phyloP scores from a whole-genome alignment of 2,329 filamentous ascomycete species.

The Colletotrichum ledebouriae region DNA sequence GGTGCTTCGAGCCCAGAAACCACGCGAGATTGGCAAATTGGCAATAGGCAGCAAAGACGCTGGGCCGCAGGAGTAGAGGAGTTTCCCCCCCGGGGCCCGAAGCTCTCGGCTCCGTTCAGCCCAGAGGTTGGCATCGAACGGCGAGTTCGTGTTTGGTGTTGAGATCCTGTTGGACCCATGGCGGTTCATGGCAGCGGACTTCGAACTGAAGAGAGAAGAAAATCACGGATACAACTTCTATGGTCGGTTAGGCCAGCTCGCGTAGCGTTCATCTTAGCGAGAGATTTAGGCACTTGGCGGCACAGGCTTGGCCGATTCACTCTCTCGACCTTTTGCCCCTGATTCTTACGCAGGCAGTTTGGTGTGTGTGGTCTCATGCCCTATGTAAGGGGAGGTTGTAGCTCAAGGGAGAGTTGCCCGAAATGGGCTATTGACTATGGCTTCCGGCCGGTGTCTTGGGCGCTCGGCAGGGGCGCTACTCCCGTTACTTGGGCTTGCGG shows the following conservation, averaged over 20 bases:
- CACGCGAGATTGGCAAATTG: conserved; percentile 35
- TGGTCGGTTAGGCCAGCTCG: conserved; percentile 5
- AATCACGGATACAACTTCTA: conserved; percentile 16
- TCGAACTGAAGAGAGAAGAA: conserved; percentile 15
- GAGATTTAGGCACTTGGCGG: no score
- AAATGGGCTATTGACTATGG: conserved; percentile 13
- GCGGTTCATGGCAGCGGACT: conserved; percentile 21
- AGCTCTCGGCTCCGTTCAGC: conserved; percentile 20
- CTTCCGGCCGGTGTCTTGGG: conserved; percentile 6
- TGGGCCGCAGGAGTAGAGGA: conserved; percentile 32
- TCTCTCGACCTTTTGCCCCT: no score
- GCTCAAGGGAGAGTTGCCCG: conserved; percentile 15
- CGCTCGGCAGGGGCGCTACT: conserved; percentile 28
- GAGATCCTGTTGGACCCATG: conserved; percentile 15
- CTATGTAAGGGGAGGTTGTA: conserved; percentile 8
- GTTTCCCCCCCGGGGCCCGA: conserved; percentile 9
- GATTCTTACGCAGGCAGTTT: no score
- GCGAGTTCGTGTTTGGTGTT: conserved; percentile 15
- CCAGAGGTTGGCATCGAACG: conserved; percentile 2
- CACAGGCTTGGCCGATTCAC: no score
- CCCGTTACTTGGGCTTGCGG: conserved; percentile 13
- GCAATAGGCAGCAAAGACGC: conserved; percentile 15
- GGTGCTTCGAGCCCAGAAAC: neutral
- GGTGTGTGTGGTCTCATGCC: no score
- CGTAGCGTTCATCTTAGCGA: conserved; percentile 18